Base-by-base conservation (phyloP, 805 yeast species). In the Nakazawaea wickerhamii region DNA sequence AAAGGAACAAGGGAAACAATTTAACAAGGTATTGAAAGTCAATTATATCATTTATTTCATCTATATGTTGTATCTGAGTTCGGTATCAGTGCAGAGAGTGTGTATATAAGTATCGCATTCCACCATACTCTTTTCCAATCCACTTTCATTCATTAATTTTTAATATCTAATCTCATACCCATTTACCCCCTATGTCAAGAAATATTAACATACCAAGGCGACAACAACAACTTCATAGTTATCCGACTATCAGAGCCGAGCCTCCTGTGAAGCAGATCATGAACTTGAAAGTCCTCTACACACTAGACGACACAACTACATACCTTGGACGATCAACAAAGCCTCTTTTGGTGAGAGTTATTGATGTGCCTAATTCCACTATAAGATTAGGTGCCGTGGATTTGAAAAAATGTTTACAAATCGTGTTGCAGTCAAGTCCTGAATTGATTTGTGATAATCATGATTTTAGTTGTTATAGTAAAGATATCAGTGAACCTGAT, bases 401-500 rank as follows among this genome's bases (percentile, higher is more conserved):
- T 44, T 53, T 75, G 53, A 62, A 70, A 55, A 46, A 76, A 61
- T 59, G 75, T 52, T 46, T 79, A 53, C 55, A 73, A 53, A 58
- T 68, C 2, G 56, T 70, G 14, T 48, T 60, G 35, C 70, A 62
- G 8, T 75, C 82, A 35, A 65, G 71, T 30, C 75, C 75, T 4
- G 75, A 70, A 45, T 55, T 64, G 40, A 67, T 70, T 38, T 55
- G 51, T 37, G 51, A 71, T 14, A 36, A 71, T 51, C 51, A 60
- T 48, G 65, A 79, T 65, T 59, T 72, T 67, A 61, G 79, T 49
- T 48, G 72, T 48, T 56, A 65, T 44, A 55, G 75, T 40, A 50
- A 77, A 58, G 65, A 79, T 60, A 54, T 76, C 54, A 52, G 76
- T 41, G 65, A 79, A 58, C 65, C 71, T 59, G 63, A 76, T 64